Evolutionary conservation across 2,329 filamentous ascomycete genomes (phyloP), one percentile per base, ranked within the genome.

Genomic region (Exophiala bonariae): DNA sequence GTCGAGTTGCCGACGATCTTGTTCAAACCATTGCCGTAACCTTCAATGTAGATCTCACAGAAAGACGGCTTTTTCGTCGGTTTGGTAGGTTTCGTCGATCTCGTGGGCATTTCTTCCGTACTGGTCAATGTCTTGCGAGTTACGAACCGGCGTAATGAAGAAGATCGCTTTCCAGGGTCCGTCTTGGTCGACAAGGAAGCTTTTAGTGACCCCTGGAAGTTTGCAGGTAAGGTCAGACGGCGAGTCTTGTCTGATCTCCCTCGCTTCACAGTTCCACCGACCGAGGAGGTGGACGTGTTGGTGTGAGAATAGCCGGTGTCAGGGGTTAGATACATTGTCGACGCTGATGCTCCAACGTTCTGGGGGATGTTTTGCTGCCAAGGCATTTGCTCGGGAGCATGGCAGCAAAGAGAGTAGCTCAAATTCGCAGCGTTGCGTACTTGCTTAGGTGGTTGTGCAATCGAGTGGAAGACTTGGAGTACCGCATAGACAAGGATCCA

Each of bases 401-500:
- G 64, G 48, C 74, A 74, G 57, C 76, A 80, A 17, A 80, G 66
- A n/a, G 75, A 72, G 55, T 92, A 92, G 0, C 74, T 69, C 1
- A 81, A 73, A 11, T 71, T 72, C 1, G 75, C 70, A 1, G 73
- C 69, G 44, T 85, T 79, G 13, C 73, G 72, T 20, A 88, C 81
- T 57, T 87, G 81, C 4, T 70, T 62, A 0, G 87, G 83, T 0
- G 79, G 72, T 26, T 77, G 70, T 1, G 81, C 84, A 30, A 82
- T 82, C 43, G 80, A 80, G 8, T 79, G 76, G 1, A 93, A 74
- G n/a, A 82, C 83, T 62, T 93, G 88, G 47, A 89, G 77, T 3
- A 82, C 77, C 14, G 82, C 78, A 59, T 92, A 92, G 5, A 92
- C 77, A 28, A 91, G 63, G 22, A 91, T 79, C 87, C 87, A 93